Percentiles rank a stretch among this genome's conserved stretches.
These are phyloP conservation scores for Pythium apleroticum DNA, from an alignment of 352 stramenopile species.

Conservation along the genomic window DNA sequence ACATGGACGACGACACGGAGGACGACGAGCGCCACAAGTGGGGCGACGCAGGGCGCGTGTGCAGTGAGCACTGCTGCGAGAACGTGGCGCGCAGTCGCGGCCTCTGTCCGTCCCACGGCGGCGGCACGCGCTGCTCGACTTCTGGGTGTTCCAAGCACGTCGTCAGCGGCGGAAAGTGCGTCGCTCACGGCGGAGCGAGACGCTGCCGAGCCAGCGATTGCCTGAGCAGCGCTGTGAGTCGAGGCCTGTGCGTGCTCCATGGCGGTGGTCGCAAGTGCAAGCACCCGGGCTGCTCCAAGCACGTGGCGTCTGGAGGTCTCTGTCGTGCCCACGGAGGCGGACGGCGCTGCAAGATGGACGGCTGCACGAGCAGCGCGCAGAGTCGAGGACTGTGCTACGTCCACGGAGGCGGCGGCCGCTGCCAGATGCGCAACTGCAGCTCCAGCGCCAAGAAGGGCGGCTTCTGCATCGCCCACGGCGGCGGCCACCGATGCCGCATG, in stretches of 20 bases:
- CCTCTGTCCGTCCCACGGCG: constrained; percentile 54
- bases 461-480: constrained; percentile 83
- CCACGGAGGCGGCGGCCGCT: constrained; percentile 76
- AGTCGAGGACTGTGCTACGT: constrained; percentile 84
- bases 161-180: constrained; percentile 63
- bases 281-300: constrained; percentile 62
- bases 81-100: constrained; percentile 57
- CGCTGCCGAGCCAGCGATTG: constrained; percentile 48
- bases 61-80: constrained; percentile 31
- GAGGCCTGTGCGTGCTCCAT: constrained; percentile 65
- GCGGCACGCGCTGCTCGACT: constrained; percentile 54
- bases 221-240: constrained; percentile 49
- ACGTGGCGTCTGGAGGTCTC: constrained; percentile 74
- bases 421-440: constrained; percentile 66
- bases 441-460: constrained; percentile 86
- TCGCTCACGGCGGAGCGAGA: constrained; percentile 60
- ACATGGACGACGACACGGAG: constrained; percentile 7
- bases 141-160: constrained; percentile 61
- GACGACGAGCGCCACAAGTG: constrained; percentile 14
- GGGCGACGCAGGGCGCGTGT: constrained; percentile 21
- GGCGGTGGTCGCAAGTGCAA: constrained; percentile 75
- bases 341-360: constrained; percentile 72
- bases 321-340: constrained; percentile 81
- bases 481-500: constrained; percentile 78
- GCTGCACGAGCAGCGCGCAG: constrained; percentile 79